A percentile compares a stretch with the other conserved stretches of the same genome.
Conservation (phyloP, 108 stramenopile genomes). For the Nitzschia sp. region DNA sequence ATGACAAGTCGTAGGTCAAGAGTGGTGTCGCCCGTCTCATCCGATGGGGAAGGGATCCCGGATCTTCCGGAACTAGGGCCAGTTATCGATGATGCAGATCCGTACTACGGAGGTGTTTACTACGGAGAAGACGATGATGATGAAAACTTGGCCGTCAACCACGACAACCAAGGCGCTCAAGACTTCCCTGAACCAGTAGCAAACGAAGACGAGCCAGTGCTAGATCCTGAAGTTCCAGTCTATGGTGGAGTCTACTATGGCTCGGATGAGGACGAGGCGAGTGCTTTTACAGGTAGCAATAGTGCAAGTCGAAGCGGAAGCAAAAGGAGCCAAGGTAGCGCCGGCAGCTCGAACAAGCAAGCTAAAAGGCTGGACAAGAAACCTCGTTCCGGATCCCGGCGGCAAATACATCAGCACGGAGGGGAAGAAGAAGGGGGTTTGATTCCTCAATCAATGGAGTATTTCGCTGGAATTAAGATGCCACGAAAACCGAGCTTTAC, state of each 20-base stretch:
- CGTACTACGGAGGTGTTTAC: conserved; percentile 12
- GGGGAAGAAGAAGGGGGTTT: too few relatives aligned
- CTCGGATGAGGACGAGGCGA: neutral
- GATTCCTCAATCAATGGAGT: too few relatives aligned
- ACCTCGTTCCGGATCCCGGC: too few relatives aligned
- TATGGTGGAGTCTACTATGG: conserved; percentile 17
- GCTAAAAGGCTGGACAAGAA: too few relatives aligned
- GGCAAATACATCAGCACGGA: too few relatives aligned
- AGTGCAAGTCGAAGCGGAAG: too few relatives aligned
- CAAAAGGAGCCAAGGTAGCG: too few relatives aligned
- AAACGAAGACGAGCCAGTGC: neutral
- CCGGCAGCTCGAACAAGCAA: too few relatives aligned
- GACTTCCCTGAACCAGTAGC: neutral
- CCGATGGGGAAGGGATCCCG: neutral
- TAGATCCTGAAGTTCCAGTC: neutral
- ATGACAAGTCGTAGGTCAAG: neutral
- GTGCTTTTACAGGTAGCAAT: neutral
- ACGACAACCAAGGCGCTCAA: neutral
- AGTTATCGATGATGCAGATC: neutral
- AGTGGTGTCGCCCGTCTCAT: neutral
- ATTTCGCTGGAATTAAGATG: neutral
- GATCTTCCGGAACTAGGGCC: neutral
- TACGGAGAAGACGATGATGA: conserved; percentile 7
- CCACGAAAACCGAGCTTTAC: neutral
- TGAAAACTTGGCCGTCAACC: neutral